Conservation (phyloP, 2,329 filamentous ascomycete genomes). For the Ampelomyces quisqualis region DNA sequence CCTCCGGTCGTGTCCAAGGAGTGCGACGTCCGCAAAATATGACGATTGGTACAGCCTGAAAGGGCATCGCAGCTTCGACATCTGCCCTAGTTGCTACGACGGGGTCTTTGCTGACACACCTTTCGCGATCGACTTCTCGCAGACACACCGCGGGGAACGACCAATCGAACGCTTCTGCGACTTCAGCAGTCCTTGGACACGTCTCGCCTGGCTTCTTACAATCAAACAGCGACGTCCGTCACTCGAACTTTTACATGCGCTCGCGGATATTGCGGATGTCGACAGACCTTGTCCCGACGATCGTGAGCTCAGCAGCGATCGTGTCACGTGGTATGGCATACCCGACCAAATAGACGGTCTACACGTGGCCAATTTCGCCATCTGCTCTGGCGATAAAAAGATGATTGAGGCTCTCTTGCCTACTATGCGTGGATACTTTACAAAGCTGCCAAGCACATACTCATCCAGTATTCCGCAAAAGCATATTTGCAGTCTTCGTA, state of each 20-base stretch:
- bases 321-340: slow-evolving; percentile 73
- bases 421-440: slow-evolving; percentile 66
- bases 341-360: slow-evolving; percentile 65
- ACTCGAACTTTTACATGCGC: slow-evolving; percentile 66
- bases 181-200: slow-evolving; percentile 79
- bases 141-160: slow-evolving; percentile 58
- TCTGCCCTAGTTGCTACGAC: slow-evolving; percentile 79
- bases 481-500: slow-evolving; percentile 70
- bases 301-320: slow-evolving; percentile 49
- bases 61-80: slow-evolving; percentile 68
- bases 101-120: slow-evolving; percentile 67
- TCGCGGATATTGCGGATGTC: slow-evolving; percentile 63
- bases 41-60: slow-evolving; percentile 81
- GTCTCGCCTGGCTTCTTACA: slow-evolving; percentile 80
- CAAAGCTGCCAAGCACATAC: slow-evolving; percentile 31
- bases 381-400: slow-evolving; percentile 73
- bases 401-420: slow-evolving; percentile 74
- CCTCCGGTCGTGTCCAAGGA: slow-evolving; percentile 66
- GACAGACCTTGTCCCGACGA: slow-evolving; percentile 61
- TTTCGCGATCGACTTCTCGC: slow-evolving; percentile 67
- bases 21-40: slow-evolving; percentile 60
- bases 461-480: slow-evolving; percentile 43
- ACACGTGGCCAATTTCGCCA: slow-evolving; percentile 68
- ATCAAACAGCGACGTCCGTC: slow-evolving; percentile 68
- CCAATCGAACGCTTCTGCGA: slow-evolving; percentile 68